Evolutionary conservation across 2,329 filamentous ascomycete genomes (phyloP).

Genomic region (Thermoascus crustaceus): DNA sequence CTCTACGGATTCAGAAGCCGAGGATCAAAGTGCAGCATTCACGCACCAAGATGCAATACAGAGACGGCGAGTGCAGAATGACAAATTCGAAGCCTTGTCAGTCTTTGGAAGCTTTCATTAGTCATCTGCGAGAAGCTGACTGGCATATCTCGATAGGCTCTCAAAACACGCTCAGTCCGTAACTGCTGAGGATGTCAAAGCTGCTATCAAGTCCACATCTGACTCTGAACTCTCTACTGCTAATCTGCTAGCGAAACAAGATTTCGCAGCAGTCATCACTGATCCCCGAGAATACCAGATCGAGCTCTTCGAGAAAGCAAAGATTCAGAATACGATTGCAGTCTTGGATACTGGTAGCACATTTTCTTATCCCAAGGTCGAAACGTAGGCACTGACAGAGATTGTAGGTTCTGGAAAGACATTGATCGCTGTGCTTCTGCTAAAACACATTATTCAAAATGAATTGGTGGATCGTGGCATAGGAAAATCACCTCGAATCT

Average conservation of each 20-base stretch:
- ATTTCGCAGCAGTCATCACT: constrained; percentile 54
- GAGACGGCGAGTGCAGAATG: constrained; percentile 44
- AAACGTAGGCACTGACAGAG: constrained; percentile 5
- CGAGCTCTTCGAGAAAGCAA: constrained; percentile 84
- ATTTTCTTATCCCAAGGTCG: background rate
- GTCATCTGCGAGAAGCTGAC: background rate
- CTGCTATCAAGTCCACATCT: constrained; percentile 20
- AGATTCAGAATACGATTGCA: constrained; percentile 77
- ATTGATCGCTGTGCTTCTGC: constrained; percentile 80
- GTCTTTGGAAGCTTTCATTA: constrained; percentile 10
- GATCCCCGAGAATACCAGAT: constrained; percentile 84
- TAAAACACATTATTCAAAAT: constrained; percentile 65
- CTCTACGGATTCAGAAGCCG: constrained; percentile 22
- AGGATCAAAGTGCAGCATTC: constrained; percentile 15
- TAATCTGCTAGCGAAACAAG: constrained; percentile 47
- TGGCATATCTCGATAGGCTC: constrained; percentile 20
- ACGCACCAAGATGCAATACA: constrained; percentile 26
- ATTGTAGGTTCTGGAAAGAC: constrained; percentile 77
- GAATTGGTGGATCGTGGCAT: constrained; percentile 63
- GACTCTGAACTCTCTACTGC: constrained; percentile 47
- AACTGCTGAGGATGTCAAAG: constrained; percentile 32
- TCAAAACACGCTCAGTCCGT: constrained; percentile 36
- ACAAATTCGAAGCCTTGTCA: constrained; percentile 42
- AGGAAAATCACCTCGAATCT: constrained; percentile 55
- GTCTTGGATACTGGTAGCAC: constrained; percentile 75